These are phyloP conservation scores for Neophaeococcomyces aloes DNA, from an alignment of 2,329 filamentous ascomycete genomes.

Conservation along the genomic window DNA sequence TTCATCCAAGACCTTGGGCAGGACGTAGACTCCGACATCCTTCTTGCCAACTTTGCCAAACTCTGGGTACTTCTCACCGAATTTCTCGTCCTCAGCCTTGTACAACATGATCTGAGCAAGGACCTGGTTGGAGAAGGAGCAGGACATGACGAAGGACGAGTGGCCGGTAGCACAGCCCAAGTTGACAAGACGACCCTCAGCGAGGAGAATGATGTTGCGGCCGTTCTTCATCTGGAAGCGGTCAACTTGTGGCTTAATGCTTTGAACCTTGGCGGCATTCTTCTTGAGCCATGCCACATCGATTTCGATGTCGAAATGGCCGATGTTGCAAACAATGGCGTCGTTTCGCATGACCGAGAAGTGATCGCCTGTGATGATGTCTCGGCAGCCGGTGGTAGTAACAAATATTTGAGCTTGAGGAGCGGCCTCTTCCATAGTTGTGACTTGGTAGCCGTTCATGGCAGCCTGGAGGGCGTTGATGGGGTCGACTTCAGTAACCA, in stretches of 20 bases:
- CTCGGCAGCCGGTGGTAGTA: slow-evolving; percentile 97
- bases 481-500: slow-evolving; percentile 94
- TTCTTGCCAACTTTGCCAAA: slow-evolving; percentile 90
- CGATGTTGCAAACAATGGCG: slow-evolving; percentile 99
- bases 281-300: slow-evolving; percentile 99
- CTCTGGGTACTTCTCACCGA: slow-evolving; percentile 89
- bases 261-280: slow-evolving; percentile 84
- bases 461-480: slow-evolving; percentile 99
- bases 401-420: slow-evolving; percentile 90
- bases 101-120: slow-evolving; percentile 97
- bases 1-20: slow-evolving; percentile 98
- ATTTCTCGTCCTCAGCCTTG: slow-evolving; percentile 81
- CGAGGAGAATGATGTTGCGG: slow-evolving; percentile 95
- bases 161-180: slow-evolving; percentile 97
- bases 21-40: slow-evolving; percentile 82
- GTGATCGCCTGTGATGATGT: slow-evolving; percentile 85
- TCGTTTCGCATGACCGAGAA: slow-evolving; percentile 95
- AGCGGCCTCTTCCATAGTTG: slow-evolving; percentile 95
- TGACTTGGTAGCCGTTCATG: slow-evolving; percentile 93
- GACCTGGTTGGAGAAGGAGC: slow-evolving; percentile 99
- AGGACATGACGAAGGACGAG: slow-evolving; percentile 99
- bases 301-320: slow-evolving; percentile 99
- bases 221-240: slow-evolving; percentile 90
- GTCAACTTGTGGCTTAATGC: slow-evolving; percentile 99
- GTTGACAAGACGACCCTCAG: slow-evolving; percentile 98